Evolutionary conservation across 2,329 filamentous ascomycete genomes (phyloP).

Genomic region (Phyllosticta capitalensis): DNA sequence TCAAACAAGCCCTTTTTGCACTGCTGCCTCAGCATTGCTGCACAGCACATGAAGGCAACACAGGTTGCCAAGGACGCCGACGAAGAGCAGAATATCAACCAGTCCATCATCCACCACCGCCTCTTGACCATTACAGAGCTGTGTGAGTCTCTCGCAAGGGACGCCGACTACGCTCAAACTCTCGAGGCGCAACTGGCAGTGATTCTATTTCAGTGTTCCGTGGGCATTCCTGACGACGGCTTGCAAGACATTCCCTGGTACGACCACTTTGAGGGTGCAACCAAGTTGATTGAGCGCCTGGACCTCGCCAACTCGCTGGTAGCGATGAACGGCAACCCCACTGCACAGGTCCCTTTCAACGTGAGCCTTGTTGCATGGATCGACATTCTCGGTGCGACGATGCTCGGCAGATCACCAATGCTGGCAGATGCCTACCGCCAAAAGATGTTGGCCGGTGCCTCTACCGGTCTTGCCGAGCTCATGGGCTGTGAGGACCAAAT

Average conservation of each 20-base stretch:
- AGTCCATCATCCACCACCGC: constrained; percentile 85
- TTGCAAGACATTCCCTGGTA: constrained; percentile 93
- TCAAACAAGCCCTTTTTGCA: constrained; percentile 90
- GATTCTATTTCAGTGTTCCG: constrained; percentile 92
- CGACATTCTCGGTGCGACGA: constrained; percentile 89
- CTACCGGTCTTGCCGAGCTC: constrained; percentile 74
- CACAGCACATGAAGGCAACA: constrained; percentile 81
- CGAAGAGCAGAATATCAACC: constrained; percentile 65
- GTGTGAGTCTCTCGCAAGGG: constrained; percentile 68
- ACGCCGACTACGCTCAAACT: constrained; percentile 77
- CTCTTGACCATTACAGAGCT: constrained; percentile 80
- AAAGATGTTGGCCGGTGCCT: constrained; percentile 62
- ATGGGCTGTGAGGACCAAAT: constrained; percentile 97
- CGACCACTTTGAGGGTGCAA: constrained; percentile 89
- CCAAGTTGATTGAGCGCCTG: constrained; percentile 75
- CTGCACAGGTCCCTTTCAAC: constrained; percentile 71
- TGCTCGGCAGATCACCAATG: constrained; percentile 73
- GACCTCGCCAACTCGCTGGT: constrained; percentile 63
- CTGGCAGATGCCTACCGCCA: constrained; percentile 95
- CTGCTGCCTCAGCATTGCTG: constrained; percentile 88
- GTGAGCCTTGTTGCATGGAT: constrained; percentile 95
- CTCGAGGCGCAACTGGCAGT: constrained; percentile 87
- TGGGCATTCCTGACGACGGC: constrained; percentile 74
- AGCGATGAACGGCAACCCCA: constrained; percentile 46
- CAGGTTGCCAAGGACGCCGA: constrained; percentile 39